Conservation (phyloP, 345 rosid species). For the Gossypium turneri region DNA sequence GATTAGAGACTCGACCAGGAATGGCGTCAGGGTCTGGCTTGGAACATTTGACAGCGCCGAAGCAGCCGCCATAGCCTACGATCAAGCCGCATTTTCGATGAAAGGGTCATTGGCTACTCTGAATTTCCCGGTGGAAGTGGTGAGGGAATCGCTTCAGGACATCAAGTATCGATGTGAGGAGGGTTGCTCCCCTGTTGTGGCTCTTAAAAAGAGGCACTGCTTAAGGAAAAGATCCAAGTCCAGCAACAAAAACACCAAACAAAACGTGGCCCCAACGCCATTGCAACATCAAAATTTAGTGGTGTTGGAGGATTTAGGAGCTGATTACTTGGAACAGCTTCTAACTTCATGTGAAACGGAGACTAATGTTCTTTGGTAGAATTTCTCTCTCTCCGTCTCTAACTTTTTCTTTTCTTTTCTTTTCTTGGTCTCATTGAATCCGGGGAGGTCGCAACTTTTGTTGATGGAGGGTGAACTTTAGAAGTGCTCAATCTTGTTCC, state of each 20-base stretch:
- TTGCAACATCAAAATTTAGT: conserved; percentile 31
- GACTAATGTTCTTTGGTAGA: neutral
- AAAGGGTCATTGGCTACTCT: conserved; percentile 55
- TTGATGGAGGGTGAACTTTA: neutral
- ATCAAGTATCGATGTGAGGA: conserved; percentile 44
- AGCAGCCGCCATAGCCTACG: conserved; percentile 73
- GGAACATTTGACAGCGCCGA: conserved; percentile 73
- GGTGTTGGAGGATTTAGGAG: conserved; percentile 68
- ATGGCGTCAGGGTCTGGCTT: conserved; percentile 69
- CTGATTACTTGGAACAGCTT: conserved; percentile 64
- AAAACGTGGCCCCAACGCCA: conserved; percentile 9
- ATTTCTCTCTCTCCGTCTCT: neutral
- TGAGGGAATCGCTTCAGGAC: conserved; percentile 47
- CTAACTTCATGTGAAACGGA: conserved; percentile 44
- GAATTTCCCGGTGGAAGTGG: conserved; percentile 55
- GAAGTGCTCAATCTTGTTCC: neutral
- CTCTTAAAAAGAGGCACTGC: conserved; percentile 53
- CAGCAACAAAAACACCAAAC: conserved; percentile 23
- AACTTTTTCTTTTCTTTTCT: neutral
- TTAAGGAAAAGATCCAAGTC: conserved; percentile 34
- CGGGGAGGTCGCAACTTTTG: neutral
- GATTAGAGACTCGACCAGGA: conserved; percentile 61
- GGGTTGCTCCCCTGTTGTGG: conserved; percentile 63
- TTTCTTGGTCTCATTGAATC: neutral
- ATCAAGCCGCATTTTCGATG: conserved; percentile 64